These are phyloP conservation scores for Heliamphora pulchella DNA, from an alignment of 179 eudicot species.

Conservation along the genomic window DNA sequence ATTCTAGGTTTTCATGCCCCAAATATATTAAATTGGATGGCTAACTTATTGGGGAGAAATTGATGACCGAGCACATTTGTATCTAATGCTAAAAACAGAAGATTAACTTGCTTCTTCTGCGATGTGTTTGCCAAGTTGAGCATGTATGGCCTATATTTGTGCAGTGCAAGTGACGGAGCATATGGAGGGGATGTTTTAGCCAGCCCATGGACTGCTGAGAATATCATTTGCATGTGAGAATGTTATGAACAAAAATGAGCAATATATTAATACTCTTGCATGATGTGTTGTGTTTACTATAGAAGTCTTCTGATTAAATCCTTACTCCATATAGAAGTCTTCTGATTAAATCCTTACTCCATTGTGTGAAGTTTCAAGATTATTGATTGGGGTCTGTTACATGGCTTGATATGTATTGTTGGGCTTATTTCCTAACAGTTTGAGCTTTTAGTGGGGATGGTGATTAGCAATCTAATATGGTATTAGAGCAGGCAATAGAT, in stretches of 20 bases:
- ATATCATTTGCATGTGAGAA: not conserved
- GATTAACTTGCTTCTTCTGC: not conserved
- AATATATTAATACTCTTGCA: not conserved
- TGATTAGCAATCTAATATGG: too few species aligned
- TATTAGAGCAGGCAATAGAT: too few species aligned
- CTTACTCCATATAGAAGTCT: too few species aligned
- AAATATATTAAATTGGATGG: not conserved
- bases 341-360: too few species aligned
- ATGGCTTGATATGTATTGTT: too few species aligned
- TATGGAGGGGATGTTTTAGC: not conserved
- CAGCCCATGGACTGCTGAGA: not conserved
- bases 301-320: not conserved
- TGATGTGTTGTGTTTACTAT: not conserved
- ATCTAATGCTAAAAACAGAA: not conserved
- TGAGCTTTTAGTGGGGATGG: too few species aligned
- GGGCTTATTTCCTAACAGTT: too few species aligned
- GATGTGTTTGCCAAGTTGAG: slow-evolving; percentile 1
- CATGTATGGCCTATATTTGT: not conserved
- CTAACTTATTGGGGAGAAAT: not conserved
- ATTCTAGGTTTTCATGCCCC: not conserved
- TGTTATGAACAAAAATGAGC: not conserved
- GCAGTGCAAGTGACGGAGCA: not conserved
- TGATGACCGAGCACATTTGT: not conserved
- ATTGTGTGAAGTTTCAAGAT: not conserved
- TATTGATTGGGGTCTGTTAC: too few species aligned